Evolutionary conservation across 2,329 filamentous ascomycete species (phyloP).

Genomic region (Colletotrichum sp.): DNA sequence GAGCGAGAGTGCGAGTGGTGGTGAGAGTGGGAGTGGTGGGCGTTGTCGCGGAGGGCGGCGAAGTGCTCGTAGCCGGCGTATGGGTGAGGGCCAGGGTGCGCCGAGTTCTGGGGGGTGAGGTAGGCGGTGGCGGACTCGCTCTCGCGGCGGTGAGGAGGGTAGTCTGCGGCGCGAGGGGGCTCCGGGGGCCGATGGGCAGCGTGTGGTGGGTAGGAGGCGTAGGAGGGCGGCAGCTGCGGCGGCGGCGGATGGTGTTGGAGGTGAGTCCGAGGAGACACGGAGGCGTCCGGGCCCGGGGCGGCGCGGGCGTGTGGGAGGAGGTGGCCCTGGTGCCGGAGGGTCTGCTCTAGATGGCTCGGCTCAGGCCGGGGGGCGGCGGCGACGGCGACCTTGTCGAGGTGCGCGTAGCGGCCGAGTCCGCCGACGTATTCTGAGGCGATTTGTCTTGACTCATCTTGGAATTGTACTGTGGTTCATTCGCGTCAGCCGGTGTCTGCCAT

Average conservation of each 20-base stretch:
- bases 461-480: slow-evolving; percentile 65
- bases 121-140: slow-evolving; percentile 14
- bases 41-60: neutral
- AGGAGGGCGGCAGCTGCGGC: neutral
- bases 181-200: neutral
- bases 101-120: slow-evolving; percentile 30
- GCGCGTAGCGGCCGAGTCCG: slow-evolving; percentile 75
- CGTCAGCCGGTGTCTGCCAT: neutral
- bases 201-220: slow-evolving; percentile 1
- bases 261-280: slow-evolving; percentile 11
- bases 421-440: slow-evolving; percentile 92
- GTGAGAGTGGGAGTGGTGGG: slow-evolving; percentile 27
- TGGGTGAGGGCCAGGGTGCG: slow-evolving; percentile 24
- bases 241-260: slow-evolving; percentile 1
- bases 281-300: slow-evolving; percentile 3
- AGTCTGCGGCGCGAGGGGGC: neutral
- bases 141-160: slow-evolving; percentile 17
- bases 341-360: slow-evolving; percentile 27
- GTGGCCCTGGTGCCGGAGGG: slow-evolving; percentile 28
- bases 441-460: slow-evolving; percentile 86
- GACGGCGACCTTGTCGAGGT: slow-evolving; percentile 42
- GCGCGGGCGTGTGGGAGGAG: slow-evolving; percentile 17
- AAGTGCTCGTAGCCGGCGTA: slow-evolving; percentile 8
- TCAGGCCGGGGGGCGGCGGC: slow-evolving; percentile 19
- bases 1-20: slow-evolving; percentile 23